Evolutionary conservation across 2,329 filamentous ascomycete species (phyloP).

Genomic region (Arthroderma sp.): DNA sequence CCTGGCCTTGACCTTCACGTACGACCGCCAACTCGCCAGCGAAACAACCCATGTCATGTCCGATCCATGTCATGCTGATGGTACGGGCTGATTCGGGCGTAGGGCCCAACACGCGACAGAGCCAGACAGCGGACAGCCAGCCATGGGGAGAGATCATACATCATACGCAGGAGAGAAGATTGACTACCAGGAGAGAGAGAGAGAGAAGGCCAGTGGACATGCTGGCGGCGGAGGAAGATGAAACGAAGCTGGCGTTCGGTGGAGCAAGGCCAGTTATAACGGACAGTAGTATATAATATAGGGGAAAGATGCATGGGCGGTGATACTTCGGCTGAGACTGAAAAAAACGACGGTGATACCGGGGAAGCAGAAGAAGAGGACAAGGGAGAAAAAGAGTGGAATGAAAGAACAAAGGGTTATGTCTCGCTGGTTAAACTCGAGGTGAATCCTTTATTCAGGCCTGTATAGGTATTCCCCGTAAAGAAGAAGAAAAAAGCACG

Average conservation of each 20-base stretch:
- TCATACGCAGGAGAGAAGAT: not conserved
- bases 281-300: not conserved
- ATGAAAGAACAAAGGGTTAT: not conserved
- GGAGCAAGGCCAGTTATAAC: not conserved
- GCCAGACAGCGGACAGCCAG: not conserved
- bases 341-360: not conserved
- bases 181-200: not conserved
- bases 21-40: not conserved
- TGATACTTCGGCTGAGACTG: not conserved
- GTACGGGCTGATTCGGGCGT: not conserved
- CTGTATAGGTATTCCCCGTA: not conserved
- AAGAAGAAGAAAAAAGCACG: not conserved
- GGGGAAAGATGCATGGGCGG: not conserved
- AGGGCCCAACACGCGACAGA: not conserved
- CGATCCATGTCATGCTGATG: not conserved
- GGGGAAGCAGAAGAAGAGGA: not conserved
- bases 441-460: not conserved
- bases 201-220: not conserved
- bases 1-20: not conserved
- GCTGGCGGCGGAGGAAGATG: not conserved
- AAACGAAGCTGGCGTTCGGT: constrained; percentile 1
- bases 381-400: no score
- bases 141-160: not conserved
- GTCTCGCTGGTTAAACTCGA: not conserved
- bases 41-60: not conserved